Base-by-base conservation (phyloP, 2,329 filamentous ascomycete genomes). In the Aspergillus aculeatinus region DNA sequence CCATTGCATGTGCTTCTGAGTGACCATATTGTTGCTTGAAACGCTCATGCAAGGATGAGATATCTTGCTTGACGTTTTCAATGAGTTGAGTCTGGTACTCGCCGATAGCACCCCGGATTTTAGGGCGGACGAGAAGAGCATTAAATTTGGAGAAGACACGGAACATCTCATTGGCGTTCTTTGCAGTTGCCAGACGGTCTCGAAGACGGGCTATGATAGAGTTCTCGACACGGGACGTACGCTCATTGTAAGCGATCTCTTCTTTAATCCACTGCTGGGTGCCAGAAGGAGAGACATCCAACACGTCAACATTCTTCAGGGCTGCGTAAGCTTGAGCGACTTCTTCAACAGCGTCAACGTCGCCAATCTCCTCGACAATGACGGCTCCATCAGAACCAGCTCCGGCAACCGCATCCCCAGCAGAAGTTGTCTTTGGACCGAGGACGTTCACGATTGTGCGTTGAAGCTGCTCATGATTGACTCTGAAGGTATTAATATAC, bases 131-230 rank as follows among this genome's bases (percentile, higher is more conserved):
- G 68, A 99, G 96, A 31, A 99, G 87, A 2, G 95, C 95, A 74
- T 99, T 99, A 85, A 99, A 99, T 74, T 98, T 98, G 56, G 95
- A 98, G 76, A 99, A 99, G 63, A 99, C 95, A 57, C 96, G 90
- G 76, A 99, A 99, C 95, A 99, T 99, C 78, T 99, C 96, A 73
- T 96, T 98, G 47, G 95, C 95, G 63, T 92, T 96, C 82, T 96
- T 97, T 12, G 95, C 94, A 6, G 92, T 96, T 14, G 93, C 95
- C 58, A 99, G 84, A 60, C 95, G 90, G 77, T 99, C 95, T 70
- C 95, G 86, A 33, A 99, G 83, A 57, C 92, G 86, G 35, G 95
- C 92, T 74, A 99, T 99, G 76, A 99, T 99, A 3, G 95, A 97
- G 77, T 99, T 99, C 75, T 99, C 95, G 4, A 99, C 95, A 61